phyloP scores from a whole-genome alignment of 2,329 filamentous ascomycete species.

The Penicillium palitans region DNA sequence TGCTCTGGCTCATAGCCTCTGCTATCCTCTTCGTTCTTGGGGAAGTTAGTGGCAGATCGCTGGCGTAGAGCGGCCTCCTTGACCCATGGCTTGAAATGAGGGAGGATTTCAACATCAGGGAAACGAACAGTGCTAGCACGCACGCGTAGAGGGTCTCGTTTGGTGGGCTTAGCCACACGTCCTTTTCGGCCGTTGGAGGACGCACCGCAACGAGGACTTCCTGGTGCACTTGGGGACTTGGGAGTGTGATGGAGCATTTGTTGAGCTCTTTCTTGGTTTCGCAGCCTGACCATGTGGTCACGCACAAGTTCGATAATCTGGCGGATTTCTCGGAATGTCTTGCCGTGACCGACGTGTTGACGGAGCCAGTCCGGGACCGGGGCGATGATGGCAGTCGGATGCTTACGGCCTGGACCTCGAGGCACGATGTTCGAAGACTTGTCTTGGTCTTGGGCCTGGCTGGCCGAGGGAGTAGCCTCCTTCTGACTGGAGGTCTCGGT shows the following conservation, averaged over 20 bases:
- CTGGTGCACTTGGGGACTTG: neutral
- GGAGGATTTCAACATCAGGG: constrained; percentile 45
- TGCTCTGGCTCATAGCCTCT: neutral
- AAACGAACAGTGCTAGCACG: constrained; percentile 26
- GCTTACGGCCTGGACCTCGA: constrained; percentile 18
- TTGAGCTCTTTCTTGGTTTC: constrained; percentile 7
- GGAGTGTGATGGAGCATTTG: neutral
- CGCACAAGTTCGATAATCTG: constrained; percentile 28
- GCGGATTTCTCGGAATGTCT: constrained; percentile 35
- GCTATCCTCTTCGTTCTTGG: neutral
- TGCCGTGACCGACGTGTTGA: constrained; percentile 22
- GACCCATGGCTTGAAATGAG: constrained; percentile 30
- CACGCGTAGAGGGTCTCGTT: neutral
- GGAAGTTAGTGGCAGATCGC: neutral
- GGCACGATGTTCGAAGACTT: neutral
- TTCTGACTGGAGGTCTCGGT: constrained; percentile 57
- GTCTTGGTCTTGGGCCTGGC: neutral
- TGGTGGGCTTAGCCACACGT: neutral
- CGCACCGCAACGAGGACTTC: neutral
- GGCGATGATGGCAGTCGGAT: constrained; percentile 29
- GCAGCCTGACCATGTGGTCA: constrained; percentile 20
- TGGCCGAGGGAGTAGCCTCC: neutral
- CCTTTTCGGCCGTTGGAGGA: neutral
- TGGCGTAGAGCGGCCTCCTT: constrained; percentile 4
- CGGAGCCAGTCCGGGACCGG: constrained; percentile 40